A percentile compares a stretch with the other conserved stretches of the same genome.
These are phyloP conservation scores for Alternaria gansuensis DNA, from an alignment of 2,329 filamentous ascomycete species.

Conservation along the genomic window DNA sequence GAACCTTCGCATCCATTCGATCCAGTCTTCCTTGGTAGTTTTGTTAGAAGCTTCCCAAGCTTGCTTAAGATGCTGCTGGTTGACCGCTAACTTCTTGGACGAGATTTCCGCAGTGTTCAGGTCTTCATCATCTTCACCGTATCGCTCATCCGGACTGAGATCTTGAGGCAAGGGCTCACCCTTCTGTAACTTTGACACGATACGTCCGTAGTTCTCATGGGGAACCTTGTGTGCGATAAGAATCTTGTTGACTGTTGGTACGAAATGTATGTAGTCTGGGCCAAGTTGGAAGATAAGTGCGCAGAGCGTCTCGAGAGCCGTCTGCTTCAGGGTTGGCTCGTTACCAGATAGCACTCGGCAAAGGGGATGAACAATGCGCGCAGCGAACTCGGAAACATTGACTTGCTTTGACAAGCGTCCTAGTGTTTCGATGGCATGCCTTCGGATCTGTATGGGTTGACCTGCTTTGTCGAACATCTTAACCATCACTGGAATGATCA, in stretches of 20 bases:
- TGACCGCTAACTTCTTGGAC: constrained; percentile 94
- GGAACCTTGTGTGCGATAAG: constrained; percentile 81
- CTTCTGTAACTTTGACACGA: constrained; percentile 92
- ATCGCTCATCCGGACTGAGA: constrained; percentile 84
- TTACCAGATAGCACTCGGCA: constrained; percentile 79
- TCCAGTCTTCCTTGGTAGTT: constrained; percentile 98
- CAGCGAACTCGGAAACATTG: constrained; percentile 95
- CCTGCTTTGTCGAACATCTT: constrained; percentile 90
- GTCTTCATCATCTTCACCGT: constrained; percentile 80
- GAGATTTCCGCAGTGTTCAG: constrained; percentile 82
- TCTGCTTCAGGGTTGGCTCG: constrained; percentile 77
- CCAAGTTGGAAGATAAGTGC: constrained; percentile 95
- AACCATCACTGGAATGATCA: constrained; percentile 96
- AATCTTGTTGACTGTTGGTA: constrained; percentile 88
- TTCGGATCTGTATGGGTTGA: constrained; percentile 80
- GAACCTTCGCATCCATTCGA: constrained; percentile 97
- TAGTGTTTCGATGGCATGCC: constrained; percentile 91
- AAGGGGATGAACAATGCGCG: constrained; percentile 94
- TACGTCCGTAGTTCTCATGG: constrained; percentile 89
- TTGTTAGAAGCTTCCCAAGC: constrained; percentile 98
- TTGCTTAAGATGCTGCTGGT: constrained; percentile 94
- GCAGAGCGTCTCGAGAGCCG: constrained; percentile 92
- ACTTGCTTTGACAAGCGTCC: constrained; percentile 94
- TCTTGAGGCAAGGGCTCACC: constrained; percentile 95
- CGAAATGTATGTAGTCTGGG: constrained; percentile 93